Conservation (phyloP, 257 asterid species). For the Jacaranda mimosifolia region DNA sequence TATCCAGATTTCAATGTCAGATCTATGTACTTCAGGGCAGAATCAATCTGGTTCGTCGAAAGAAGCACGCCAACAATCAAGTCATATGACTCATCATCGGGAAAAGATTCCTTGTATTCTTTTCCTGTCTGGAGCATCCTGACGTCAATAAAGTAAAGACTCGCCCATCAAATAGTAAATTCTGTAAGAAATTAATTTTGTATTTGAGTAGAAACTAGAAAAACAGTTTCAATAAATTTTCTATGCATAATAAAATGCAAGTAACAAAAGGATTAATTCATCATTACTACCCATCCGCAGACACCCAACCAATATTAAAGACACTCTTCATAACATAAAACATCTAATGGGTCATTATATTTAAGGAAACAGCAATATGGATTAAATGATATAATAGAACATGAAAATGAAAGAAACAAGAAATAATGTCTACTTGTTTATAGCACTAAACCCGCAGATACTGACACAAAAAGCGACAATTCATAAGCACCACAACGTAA, state of each 20-base stretch:
- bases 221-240: neutral
- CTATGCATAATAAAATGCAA: neutral
- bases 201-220: conserved; percentile 19
- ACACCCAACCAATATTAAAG: conserved; percentile 13
- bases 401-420: neutral
- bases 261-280: neutral
- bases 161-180: conserved; percentile 42
- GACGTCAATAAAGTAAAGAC: conserved; percentile 48
- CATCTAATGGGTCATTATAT: neutral
- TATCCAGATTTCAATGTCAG: conserved; percentile 68
- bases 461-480: too few species aligned
- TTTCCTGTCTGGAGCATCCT: conserved; percentile 87
- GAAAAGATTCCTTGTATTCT: conserved; percentile 72
- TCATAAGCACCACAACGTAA: too few species aligned
- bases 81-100: conserved; percentile 90
- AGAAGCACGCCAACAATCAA: conserved; percentile 71
- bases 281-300: conserved; percentile 16
- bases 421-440: neutral
- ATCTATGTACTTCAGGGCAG: conserved; percentile 73
- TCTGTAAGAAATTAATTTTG: conserved; percentile 30
- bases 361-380: conserved; percentile 12
- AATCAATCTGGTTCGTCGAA: conserved; percentile 55
- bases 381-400: neutral
- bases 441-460: too few species aligned
- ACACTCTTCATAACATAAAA: neutral